Base-by-base conservation (phyloP, 108 stramenopile species). In the Nitzschia palea region DNA sequence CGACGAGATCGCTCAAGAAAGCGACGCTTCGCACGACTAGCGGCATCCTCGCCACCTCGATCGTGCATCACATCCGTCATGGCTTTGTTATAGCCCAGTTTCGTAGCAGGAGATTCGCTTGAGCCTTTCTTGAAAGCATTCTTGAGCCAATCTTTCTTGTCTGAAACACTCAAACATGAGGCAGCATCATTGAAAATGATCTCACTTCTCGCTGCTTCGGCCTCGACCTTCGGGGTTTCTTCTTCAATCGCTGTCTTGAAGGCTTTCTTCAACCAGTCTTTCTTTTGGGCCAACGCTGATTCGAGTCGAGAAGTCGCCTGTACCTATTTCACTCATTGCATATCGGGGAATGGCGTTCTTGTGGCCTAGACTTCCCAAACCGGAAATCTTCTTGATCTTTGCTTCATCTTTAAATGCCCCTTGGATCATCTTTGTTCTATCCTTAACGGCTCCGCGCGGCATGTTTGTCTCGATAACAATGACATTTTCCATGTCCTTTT, bases 211-310 rank as follows among this genome's bases (percentile, higher is more conserved):
- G 54, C 18, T 1, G 12, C 62, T 17, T 63, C 62, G 1, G 14
- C 40, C 1, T 36, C 31, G 29, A 29, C 33, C 10, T 26, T 12
- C 32, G 8, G 14, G 15, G 30, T 14, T 33, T 31, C 47, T 1
- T 47, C 29, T 2, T 47, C 45, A 29, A 27, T 31, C 12, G 59
- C 59, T 43, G 59, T 58, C 51, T 76, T 78, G 77, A 92, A 89
- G 31, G 87, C 85, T 42, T 74, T 80, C n/a, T 84, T 62, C 34
- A 92, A 68, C 90, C 86, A 86, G 51, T 83, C 60, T 48, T 88
- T 82, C 68, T 86, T 87, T 25, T 83, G 82, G 12, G 80, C 58
- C n/a, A 2, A 92, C 90, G 35, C 80, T 69, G 44, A 81, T 68
- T 1, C 8, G n/a, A 17, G 47, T 4, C 9, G 47, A 44, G 23